Percentiles rank a stretch among this genome's conserved stretches.
Evolutionary conservation across 345 rosid genomes (phyloP).

Genomic region (Jatropha curcas): DNA sequence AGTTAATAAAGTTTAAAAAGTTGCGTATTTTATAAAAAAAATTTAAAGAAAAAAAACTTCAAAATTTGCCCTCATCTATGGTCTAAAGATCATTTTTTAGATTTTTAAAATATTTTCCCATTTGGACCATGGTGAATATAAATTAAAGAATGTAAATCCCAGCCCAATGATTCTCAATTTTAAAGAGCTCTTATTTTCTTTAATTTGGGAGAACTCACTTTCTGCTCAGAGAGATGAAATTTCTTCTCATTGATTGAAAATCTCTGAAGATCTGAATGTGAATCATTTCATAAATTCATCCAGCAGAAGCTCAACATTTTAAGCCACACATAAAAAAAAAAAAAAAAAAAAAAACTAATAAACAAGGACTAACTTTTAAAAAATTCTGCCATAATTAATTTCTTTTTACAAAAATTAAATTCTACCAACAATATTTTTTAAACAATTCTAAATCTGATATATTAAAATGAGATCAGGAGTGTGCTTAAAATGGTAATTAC

Average conservation of each 20-base stretch:
- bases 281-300: background rate
- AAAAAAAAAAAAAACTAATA: rapidly evolving
- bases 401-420: background rate
- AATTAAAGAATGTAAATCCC: conserved; percentile 41
- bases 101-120: no score
- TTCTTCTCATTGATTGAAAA: conserved; percentile 16
- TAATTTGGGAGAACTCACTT: no score
- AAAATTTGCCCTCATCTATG: no score
- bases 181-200: conserved; percentile 59
- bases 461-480: conserved; percentile 17
- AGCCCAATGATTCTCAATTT: conserved; percentile 34
- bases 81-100: no score
- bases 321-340: no score
- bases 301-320: background rate
- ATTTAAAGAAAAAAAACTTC: no score
- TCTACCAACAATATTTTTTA: background rate
- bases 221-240: conserved; percentile 9
- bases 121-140: no score
- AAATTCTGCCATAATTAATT: background rate
- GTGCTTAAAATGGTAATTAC: conserved; percentile 5
- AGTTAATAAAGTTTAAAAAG: no score
- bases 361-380: conserved; percentile 11
- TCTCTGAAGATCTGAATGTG: conserved; percentile 25
- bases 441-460: background rate
- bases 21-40: no score